Conservation (phyloP, 345 rosid species). For the Gossypium turneri region DNA sequence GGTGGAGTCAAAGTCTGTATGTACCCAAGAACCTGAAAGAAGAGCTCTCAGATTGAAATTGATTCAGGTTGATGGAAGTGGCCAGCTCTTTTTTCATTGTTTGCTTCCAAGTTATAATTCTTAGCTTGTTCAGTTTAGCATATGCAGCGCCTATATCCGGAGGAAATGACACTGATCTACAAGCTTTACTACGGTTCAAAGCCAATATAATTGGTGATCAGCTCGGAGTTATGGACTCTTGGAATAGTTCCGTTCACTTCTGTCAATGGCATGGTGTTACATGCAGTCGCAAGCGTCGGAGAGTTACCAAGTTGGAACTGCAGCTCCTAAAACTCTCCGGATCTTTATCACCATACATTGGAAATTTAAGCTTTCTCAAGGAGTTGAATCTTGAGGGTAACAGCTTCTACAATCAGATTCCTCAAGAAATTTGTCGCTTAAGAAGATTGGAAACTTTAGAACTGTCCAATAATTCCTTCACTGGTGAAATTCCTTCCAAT, state of each 20-base stretch:
- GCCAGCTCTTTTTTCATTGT: neutral
- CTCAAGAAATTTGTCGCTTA: slow-evolving; percentile 19
- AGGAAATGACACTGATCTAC: slow-evolving; percentile 10
- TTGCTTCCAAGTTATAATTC: neutral
- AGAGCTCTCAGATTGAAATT: no score
- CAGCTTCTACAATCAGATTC: slow-evolving; percentile 9
- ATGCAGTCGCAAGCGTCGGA: slow-evolving; percentile 14
- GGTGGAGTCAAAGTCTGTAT: no score
- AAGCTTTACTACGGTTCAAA: slow-evolving; percentile 1
- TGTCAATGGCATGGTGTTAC: slow-evolving; percentile 16
- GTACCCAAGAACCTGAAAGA: no score
- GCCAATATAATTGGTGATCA: neutral
- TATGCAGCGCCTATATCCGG: neutral
- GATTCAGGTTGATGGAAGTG: no score
- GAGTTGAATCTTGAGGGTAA: slow-evolving; percentile 9
- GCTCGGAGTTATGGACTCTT: neutral
- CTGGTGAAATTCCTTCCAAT: slow-evolving; percentile 24
- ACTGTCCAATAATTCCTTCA: slow-evolving; percentile 2
- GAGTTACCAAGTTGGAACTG: slow-evolving; percentile 5
- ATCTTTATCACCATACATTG: neutral
- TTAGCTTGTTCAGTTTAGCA: neutral
- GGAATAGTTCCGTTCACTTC: slow-evolving; percentile 18
- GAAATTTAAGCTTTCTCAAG: slow-evolving; percentile 18
- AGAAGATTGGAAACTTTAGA: neutral
- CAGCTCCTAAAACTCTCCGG: neutral